These are phyloP conservation scores for Neocallimastix lanati DNA, from an alignment of 192 early-diverging fungal species.

Conservation along the genomic window DNA sequence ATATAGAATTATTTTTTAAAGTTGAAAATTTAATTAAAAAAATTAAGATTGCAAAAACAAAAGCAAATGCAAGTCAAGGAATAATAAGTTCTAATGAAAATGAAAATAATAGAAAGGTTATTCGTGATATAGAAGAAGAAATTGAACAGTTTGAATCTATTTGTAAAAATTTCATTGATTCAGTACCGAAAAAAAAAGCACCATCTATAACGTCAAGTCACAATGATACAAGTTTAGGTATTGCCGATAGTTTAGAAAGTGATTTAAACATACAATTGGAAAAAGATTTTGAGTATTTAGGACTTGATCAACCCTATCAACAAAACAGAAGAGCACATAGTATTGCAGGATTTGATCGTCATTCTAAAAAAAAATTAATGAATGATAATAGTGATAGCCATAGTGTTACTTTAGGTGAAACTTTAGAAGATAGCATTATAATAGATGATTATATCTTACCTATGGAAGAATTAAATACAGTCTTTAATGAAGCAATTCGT, in stretches of 20 bases:
- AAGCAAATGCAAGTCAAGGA: neutral
- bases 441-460: neutral
- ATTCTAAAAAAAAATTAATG: neutral
- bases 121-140: neutral
- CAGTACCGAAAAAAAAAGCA: neutral
- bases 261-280: neutral
- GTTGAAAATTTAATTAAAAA: neutral
- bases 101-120: neutral
- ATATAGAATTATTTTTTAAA: neutral
- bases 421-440: neutral
- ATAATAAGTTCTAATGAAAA: neutral
- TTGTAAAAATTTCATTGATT: neutral
- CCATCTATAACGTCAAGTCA: neutral
- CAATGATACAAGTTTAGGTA: neutral
- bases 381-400: no score
- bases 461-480: neutral
- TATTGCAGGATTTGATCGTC: neutral
- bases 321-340: neutral
- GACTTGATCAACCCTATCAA: neutral
- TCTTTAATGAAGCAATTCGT: neutral
- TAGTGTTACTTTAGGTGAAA: neutral
- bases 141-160: neutral
- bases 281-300: neutral
- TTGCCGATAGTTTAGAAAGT: neutral
- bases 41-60: neutral